Evolutionary conservation across 164 flowering plant genomes (phyloP).

Genomic region (Dillenia suffruticosa): DNA sequence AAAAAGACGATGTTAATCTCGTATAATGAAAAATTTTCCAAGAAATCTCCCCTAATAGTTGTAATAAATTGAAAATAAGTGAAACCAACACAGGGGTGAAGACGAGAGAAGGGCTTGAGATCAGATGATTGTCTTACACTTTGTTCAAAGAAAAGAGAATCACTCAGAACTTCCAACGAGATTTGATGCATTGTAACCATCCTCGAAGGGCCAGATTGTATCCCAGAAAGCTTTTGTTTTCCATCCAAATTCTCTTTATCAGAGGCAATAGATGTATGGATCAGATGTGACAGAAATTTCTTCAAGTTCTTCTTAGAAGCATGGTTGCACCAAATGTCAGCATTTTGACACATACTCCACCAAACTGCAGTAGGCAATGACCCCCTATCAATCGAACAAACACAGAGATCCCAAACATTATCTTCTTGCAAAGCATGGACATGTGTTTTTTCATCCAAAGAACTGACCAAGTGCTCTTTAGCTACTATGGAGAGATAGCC

Average conservation of each 20-base stretch:
- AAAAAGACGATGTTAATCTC: slow-evolving; percentile 23
- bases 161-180: slow-evolving; percentile 52
- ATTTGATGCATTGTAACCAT: slow-evolving; percentile 37
- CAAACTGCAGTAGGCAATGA: slow-evolving; percentile 63
- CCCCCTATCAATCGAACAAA: slow-evolving; percentile 38
- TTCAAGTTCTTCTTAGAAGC: slow-evolving; percentile 62
- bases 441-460: neutral
- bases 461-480: slow-evolving; percentile 9
- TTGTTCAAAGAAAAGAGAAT: slow-evolving; percentile 64
- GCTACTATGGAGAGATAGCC: slow-evolving; percentile 23
- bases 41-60: neutral
- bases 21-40: slow-evolving; percentile 5
- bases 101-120: neutral
- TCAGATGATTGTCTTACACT: slow-evolving; percentile 43
- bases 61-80: neutral
- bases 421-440: slow-evolving; percentile 10
- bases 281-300: slow-evolving; percentile 49
- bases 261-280: slow-evolving; percentile 30
- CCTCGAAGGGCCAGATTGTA: slow-evolving; percentile 12
- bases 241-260: slow-evolving; percentile 10
- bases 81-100: neutral
- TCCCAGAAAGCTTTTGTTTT: neutral
- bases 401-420: slow-evolving; percentile 45
- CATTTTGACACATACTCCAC: slow-evolving; percentile 71
- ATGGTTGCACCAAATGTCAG: slow-evolving; percentile 79